Percentiles rank a stretch among this genome's conserved stretches.
phyloP scores from a whole-genome alignment of 768 basidiomycete genomes.

The Leccinellum luteum region DNA sequence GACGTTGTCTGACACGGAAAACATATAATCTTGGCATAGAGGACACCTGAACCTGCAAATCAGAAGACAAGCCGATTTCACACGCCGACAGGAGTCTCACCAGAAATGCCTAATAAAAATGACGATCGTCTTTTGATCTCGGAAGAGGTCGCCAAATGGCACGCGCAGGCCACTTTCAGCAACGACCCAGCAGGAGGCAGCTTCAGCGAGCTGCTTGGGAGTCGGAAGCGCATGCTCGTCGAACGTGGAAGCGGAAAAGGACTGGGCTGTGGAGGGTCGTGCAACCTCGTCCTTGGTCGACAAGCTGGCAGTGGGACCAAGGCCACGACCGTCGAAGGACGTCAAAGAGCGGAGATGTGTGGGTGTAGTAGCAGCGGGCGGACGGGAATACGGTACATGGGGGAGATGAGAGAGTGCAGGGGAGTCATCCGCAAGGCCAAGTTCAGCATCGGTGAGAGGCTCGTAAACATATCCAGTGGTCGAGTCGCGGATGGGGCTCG shows the following conservation, averaged over 20 bases:
- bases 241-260: constrained; percentile 22
- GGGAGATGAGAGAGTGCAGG: constrained; percentile 17
- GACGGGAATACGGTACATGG: constrained; percentile 7
- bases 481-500: constrained; percentile 20
- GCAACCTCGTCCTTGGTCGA: constrained; percentile 5
- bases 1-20: constrained; percentile 53
- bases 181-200: constrained; percentile 60
- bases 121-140: constrained; percentile 58
- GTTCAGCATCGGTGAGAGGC: constrained; percentile 29
- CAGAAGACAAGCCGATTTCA: constrained; percentile 1
- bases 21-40: constrained; percentile 84
- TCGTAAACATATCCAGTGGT: constrained; percentile 26
- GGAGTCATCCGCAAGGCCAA: constrained; percentile 16
- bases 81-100: constrained; percentile 31
- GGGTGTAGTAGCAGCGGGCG: constrained; percentile 4
- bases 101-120: constrained; percentile 89
- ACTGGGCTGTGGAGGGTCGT: constrained; percentile 18
- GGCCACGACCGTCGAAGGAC: constrained; percentile 13
- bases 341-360: constrained; percentile 26
- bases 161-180: constrained; percentile 65
- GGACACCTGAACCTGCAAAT: constrained; percentile 53
- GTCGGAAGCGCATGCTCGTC: constrained; percentile 53
- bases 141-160: constrained; percentile 68
- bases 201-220: constrained; percentile 53
- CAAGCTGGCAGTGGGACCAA: neutral